These are phyloP conservation scores for Daldinia decipiens DNA, from an alignment of 495 filamentous ascomycete species.

Conservation along the genomic window DNA sequence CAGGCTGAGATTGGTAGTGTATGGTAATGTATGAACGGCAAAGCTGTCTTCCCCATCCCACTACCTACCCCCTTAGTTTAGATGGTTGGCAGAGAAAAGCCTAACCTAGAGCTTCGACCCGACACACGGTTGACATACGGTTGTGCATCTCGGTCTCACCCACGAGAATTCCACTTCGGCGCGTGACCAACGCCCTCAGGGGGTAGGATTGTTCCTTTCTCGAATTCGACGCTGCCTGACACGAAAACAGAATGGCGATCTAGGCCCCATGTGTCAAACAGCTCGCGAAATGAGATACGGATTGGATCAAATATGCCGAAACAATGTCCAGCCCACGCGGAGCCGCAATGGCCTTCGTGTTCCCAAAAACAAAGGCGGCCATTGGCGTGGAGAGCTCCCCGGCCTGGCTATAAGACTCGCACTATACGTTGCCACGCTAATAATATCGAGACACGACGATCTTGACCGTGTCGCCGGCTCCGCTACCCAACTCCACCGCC, in stretches of 20 bases:
- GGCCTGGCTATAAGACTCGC: conserved; percentile 21
- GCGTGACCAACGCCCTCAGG: conserved; percentile 23
- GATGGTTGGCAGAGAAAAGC: conserved; percentile 18
- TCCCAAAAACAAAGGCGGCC: not conserved
- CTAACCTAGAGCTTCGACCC: conserved; percentile 13
- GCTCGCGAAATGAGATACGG: conserved; percentile 16
- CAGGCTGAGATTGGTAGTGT: conserved; percentile 26
- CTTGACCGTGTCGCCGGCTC: conserved; percentile 39
- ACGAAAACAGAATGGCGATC: conserved; percentile 6
- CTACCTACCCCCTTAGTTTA: not conserved
- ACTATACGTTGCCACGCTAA: conserved; percentile 36
- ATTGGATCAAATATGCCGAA: conserved; percentile 31
- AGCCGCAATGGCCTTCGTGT: conserved; percentile 41
- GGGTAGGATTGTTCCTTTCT: not conserved
- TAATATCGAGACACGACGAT: conserved; percentile 44
- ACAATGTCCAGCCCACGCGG: conserved; percentile 23
- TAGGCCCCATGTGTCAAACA: not conserved
- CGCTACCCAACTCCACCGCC: conserved; percentile 36
- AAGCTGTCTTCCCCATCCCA: conserved; percentile 21
- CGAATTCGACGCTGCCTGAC: not conserved
- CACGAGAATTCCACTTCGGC: conserved; percentile 6
- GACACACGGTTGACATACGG: conserved; percentile 1
- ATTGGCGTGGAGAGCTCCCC: conserved; percentile 24
- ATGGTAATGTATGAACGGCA: not conserved
- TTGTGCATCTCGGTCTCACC: conserved; percentile 3